Evolutionary conservation across 1,284 basidiomycete species (phyloP).

Genomic region (Gastroboletus turbinatus): DNA sequence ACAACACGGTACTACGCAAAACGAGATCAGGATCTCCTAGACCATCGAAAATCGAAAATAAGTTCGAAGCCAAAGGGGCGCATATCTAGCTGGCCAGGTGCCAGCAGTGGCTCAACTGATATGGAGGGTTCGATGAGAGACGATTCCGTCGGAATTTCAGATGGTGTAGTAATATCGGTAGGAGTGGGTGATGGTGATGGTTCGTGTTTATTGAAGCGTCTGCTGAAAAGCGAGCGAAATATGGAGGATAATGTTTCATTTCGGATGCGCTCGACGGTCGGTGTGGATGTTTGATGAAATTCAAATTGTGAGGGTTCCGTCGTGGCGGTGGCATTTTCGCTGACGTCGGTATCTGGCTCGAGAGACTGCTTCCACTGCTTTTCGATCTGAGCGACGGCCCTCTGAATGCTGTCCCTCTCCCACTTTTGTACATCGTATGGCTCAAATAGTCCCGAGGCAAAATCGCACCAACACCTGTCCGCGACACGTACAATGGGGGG

Average conservation of each 20-base stretch:
- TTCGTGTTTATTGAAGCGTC: conserved; percentile 6
- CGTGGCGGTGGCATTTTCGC: conserved; percentile 10
- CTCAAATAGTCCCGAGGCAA: conserved; percentile 62
- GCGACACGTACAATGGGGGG: conserved; percentile 53
- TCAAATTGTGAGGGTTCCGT: conserved; percentile 6
- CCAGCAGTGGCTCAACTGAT: conserved; percentile 18
- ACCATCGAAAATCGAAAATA: conserved; percentile 71
- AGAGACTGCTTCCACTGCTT: conserved; percentile 34
- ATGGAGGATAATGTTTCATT: conserved; percentile 25
- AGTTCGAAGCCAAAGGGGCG: conserved; percentile 69
- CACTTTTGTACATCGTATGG: conserved; percentile 72
- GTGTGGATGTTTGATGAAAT: conserved; percentile 3
- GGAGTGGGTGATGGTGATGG: neutral
- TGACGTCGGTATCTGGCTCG: conserved; percentile 4
- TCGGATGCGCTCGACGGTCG: conserved; percentile 1
- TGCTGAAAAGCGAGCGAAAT: conserved; percentile 23
- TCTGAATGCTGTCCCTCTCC: conserved; percentile 62
- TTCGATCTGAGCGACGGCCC: conserved; percentile 48
- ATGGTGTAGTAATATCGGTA: neutral
- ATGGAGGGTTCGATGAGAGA: conserved; percentile 1
- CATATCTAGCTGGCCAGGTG: conserved; percentile 64
- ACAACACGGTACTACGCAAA: conserved; percentile 23
- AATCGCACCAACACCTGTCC: conserved; percentile 82
- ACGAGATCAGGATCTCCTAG: conserved; percentile 30
- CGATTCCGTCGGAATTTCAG: conserved; percentile 5